phyloP scores from a whole-genome alignment of 2,329 filamentous ascomycete species.

The Xylariomycetidae sp. region DNA sequence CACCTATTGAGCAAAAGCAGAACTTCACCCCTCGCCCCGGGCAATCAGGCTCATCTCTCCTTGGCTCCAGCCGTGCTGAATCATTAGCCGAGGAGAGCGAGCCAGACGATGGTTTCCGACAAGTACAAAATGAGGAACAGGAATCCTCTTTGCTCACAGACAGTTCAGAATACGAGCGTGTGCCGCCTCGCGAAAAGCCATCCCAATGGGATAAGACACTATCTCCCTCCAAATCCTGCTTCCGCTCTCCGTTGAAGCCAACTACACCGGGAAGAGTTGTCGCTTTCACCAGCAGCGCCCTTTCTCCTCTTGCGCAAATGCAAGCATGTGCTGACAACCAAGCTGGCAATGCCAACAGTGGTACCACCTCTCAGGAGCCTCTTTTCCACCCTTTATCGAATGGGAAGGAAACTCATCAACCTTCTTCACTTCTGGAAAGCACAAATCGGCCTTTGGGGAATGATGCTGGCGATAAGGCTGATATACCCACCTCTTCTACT shows the following conservation, averaged over 20 bases:
- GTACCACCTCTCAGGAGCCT: slow-evolving; percentile 10
- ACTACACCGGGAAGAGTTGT: slow-evolving; percentile 55
- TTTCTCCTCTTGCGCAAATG: slow-evolving; percentile 41
- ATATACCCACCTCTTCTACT: too few species aligned
- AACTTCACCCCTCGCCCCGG: slow-evolving; percentile 43
- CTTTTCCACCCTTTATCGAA: slow-evolving; percentile 12
- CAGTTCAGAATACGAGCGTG: slow-evolving; percentile 33
- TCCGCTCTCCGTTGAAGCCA: slow-evolving; percentile 53
- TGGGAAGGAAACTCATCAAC: slow-evolving; percentile 30
- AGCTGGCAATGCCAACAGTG: slow-evolving; percentile 7
- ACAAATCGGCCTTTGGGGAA: too few species aligned
- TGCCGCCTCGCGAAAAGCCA: slow-evolving; percentile 37
- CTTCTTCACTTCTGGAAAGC: too few species aligned
- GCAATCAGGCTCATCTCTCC: slow-evolving; percentile 31
- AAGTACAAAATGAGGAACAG: slow-evolving; percentile 18
- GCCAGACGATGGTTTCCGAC: slow-evolving; percentile 7
- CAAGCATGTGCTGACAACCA: slow-evolving; percentile 20
- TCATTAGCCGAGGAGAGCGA: slow-evolving; percentile 13
- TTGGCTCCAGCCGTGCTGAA: slow-evolving; percentile 28
- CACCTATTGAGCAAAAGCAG: slow-evolving; percentile 40
- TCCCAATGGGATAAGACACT: slow-evolving; percentile 46
- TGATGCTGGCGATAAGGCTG: too few species aligned
- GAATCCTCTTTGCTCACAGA: slow-evolving; percentile 31
- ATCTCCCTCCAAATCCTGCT: slow-evolving; percentile 52
- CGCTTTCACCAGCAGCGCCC: slow-evolving; percentile 49